Base-by-base conservation (phyloP, 805 yeast genomes). In the Suhomyces pyralidae region DNA sequence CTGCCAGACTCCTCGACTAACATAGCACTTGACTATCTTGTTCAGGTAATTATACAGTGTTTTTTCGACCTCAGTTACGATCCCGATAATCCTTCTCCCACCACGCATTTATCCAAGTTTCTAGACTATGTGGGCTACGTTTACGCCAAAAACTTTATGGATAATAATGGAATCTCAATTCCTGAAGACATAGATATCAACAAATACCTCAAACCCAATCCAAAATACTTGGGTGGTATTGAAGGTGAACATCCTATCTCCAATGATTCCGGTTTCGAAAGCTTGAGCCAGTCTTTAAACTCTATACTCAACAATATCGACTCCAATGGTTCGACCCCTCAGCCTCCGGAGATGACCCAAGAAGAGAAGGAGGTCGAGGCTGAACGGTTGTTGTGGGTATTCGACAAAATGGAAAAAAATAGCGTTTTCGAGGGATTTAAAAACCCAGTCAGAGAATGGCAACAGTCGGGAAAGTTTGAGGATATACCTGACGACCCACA, bases 291-390 rank as follows among this genome's bases (percentile, higher is more conserved):
- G 32, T 30, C 26, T 48, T 15, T 42, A 32, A 25, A 34, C 36
- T 25, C 45, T 47, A 24, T 19, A 46, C 22, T 36, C 17, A 47
- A 42, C 50, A 15, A 49, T 46, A 32, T 20, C 36, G 14, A 38
- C 24, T 30, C 48, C 20, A 40, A 28, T 25, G 49, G 38, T 10
- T 42, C 50, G 19, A 36, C 12, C 7, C 44, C 44, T 2, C 34
- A 22, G 14, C 28, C 25, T 19, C 32, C 22, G 17, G 67, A 62
- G 2, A 66, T 75, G 69, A 67, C 77, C 1, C 67, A 67, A 7
- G 78, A 71, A 48, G 80, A 77, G 51, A 75, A 77, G 58, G 76
- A 70, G 55, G 58, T 57, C 7, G 80, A 77, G 55, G 80, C 80
- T 2, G 81, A 77, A 50, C 66, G 74, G 53, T 55, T 77, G 52